These are phyloP conservation scores for Poa annua DNA, from an alignment of 176 grass and related monocot genomes.

Conservation along the genomic window DNA sequence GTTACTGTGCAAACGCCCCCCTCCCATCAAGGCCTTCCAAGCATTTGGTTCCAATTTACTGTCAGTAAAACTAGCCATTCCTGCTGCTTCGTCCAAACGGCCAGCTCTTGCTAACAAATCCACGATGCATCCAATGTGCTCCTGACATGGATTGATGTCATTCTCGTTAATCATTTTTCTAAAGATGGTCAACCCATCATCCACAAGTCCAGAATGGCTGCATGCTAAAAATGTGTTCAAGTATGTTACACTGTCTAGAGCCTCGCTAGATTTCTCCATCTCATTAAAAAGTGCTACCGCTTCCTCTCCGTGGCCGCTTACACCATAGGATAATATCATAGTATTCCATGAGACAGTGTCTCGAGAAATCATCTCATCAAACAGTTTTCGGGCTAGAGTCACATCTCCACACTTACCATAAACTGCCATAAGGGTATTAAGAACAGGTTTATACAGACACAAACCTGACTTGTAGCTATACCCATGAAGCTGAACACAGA, in stretches of 20 bases:
- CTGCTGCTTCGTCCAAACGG: constrained; percentile 58
- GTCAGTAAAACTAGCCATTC: constrained; percentile 48
- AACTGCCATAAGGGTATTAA: constrained; percentile 71
- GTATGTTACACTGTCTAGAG: constrained; percentile 64
- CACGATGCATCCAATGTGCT: constrained; percentile 71
- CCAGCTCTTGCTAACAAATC: constrained; percentile 82
- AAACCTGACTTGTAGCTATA: constrained; percentile 66
- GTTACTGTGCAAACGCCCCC: constrained; percentile 56
- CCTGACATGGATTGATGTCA: constrained; percentile 38
- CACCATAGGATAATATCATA: constrained; percentile 74
- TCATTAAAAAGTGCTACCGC: constrained; percentile 61
- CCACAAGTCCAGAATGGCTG: constrained; percentile 68
- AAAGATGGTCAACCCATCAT: constrained; percentile 60
- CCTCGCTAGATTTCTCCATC: constrained; percentile 54
- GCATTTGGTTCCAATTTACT: constrained; percentile 51
- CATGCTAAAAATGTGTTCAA: constrained; percentile 71
- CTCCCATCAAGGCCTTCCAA: constrained; percentile 76
- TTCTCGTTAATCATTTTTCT: constrained; percentile 65
- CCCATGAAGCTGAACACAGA: constrained; percentile 65
- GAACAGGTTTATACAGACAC: constrained; percentile 51
- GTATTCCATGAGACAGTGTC: constrained; percentile 71
- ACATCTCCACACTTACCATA: constrained; percentile 78
- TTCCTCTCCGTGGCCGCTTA: constrained; percentile 66
- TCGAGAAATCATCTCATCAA: constrained; percentile 62
- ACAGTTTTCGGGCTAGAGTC: constrained; percentile 54